Conservation (phyloP, 164 flowering plant genomes). For the Protea cynaroides region DNA sequence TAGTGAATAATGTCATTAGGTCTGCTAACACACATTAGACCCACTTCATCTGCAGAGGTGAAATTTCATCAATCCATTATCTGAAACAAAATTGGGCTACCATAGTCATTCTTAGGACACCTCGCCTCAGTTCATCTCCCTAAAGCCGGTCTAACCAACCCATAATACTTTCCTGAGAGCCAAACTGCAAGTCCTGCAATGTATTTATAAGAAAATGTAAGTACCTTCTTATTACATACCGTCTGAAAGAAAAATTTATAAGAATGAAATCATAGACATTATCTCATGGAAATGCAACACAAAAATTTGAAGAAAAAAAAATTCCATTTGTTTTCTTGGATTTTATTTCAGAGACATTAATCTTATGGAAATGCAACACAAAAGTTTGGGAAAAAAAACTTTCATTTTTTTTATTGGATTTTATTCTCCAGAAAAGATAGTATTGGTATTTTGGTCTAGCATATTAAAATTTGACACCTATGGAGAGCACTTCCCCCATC, state of each 20-base stretch:
- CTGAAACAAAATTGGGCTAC: conserved; percentile 16
- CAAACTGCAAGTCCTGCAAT: conserved; percentile 62
- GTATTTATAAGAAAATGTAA: conserved; percentile 1
- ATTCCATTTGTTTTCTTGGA: too few relatives aligned
- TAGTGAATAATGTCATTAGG: not conserved
- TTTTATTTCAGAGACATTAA: too few relatives aligned
- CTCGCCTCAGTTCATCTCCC: conserved; percentile 6
- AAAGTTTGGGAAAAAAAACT: too few relatives aligned
- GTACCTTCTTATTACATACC: not conserved
- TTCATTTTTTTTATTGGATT: too few relatives aligned
- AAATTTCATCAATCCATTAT: not conserved
- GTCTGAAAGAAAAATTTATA: not conserved
- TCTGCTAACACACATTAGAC: not conserved
- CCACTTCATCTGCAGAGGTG: not conserved
- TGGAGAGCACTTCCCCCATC: too few relatives aligned
- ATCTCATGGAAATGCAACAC: too few relatives aligned
- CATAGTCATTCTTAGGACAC: conserved; percentile 1
- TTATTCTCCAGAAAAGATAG: too few relatives aligned
- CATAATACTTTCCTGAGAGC: conserved; percentile 58
- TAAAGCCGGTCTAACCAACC: conserved; percentile 48
- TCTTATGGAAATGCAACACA: too few relatives aligned
- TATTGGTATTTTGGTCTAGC: too few relatives aligned
- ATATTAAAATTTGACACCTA: too few relatives aligned
- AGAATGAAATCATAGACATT: not conserved
- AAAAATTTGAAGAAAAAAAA: too few relatives aligned